Percentiles rank a stretch among this genome's conserved stretches.
Conservation (phyloP, 176 grass and related monocot genomes). For the Aechmea fasciata region DNA sequence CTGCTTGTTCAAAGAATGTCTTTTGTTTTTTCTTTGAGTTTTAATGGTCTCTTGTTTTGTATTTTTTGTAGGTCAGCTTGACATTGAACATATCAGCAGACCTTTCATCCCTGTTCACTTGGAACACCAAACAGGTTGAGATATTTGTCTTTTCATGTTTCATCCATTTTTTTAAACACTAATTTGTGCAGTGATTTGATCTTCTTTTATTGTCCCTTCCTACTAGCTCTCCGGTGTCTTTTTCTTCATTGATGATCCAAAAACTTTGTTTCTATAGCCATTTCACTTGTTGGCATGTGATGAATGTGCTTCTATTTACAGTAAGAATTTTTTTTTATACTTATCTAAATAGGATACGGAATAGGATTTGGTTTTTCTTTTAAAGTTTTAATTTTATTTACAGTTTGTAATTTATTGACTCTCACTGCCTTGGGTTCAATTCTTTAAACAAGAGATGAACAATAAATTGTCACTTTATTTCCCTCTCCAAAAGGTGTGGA, state of each 20-base stretch:
- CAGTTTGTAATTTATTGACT: no score
- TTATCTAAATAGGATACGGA: no score
- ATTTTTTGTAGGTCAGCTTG: conserved; percentile 67
- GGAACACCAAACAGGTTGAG: conserved; percentile 96
- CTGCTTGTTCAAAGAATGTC: not conserved
- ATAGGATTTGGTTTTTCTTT: no score
- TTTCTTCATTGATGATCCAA: not conserved
- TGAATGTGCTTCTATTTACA: not conserved
- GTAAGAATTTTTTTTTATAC: no score
- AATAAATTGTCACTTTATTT: no score
- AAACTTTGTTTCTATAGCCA: not conserved
- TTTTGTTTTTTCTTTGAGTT: not conserved
- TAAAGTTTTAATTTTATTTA: no score
- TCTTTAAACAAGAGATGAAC: no score
- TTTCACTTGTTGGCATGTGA: not conserved
- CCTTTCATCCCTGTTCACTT: conserved; percentile 90
- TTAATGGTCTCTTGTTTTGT: conserved; percentile 1
- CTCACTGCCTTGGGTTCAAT: no score
- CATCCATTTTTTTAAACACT: not conserved
- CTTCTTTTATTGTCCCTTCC: not conserved
- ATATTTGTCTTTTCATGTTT: not conserved
- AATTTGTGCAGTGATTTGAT: not conserved
- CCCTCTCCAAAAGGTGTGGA: no score
- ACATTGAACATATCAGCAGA: conserved; percentile 91
- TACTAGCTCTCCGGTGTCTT: not conserved